Conservation (phyloP, 192 early-diverging fungal genomes). For the Backusella psychrophila region DNA sequence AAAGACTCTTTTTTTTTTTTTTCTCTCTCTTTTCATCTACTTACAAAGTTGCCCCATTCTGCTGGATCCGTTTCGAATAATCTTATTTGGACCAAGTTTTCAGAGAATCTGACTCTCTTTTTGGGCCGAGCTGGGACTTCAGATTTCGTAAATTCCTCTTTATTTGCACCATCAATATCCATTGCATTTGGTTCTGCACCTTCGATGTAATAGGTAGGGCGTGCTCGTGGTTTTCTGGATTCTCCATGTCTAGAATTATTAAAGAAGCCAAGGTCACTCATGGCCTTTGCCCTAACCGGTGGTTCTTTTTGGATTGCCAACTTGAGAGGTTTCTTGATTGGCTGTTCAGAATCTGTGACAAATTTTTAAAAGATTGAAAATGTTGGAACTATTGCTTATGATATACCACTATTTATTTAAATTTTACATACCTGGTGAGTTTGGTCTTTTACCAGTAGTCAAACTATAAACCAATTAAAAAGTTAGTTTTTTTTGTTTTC, state of each 20-base stretch:
- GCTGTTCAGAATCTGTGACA: background rate
- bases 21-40: background rate
- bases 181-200: background rate
- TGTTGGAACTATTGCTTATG: background rate
- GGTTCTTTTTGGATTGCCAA: conserved; percentile 12
- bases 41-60: conserved; percentile 11
- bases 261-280: background rate
- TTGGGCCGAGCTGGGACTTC: background rate
- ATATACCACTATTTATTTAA: background rate
- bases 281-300: background rate
- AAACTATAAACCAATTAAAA: background rate
- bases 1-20: background rate
- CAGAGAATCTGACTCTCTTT: conserved; percentile 12
- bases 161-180: background rate
- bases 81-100: conserved; percentile 11
- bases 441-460: background rate
- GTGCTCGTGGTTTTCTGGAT: background rate
- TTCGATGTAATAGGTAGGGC: background rate
- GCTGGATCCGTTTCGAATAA: conserved; percentile 14
- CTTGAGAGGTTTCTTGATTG: background rate
- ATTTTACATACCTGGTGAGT: background rate
- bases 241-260: background rate
- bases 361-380: background rate
- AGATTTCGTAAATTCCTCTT: background rate
- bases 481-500: background rate